Conservation (phyloP, 805 yeast species). For the Teunomyces stri region DNA sequence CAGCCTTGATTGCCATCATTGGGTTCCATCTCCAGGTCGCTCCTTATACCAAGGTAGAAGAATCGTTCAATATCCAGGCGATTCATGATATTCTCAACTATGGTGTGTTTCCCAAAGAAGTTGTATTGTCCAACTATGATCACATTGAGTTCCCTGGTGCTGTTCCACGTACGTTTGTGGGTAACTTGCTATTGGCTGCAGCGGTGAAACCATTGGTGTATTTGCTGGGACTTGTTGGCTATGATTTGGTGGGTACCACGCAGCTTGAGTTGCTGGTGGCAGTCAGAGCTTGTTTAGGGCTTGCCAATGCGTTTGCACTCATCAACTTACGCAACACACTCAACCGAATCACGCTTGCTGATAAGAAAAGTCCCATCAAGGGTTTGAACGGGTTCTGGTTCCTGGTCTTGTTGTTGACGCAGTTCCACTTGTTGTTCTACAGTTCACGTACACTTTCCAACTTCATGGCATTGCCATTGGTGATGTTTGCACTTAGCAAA, state of each 20-base stretch:
- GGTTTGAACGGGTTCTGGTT: slow-evolving; percentile 53
- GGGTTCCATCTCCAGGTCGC: slow-evolving; percentile 52
- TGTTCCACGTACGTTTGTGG: slow-evolving; percentile 83
- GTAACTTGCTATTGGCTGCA: slow-evolving; percentile 55
- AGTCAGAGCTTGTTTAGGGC: slow-evolving; percentile 61
- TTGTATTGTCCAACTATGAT: slow-evolving; percentile 52
- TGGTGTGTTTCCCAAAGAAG: slow-evolving; percentile 44
- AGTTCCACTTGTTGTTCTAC: slow-evolving; percentile 80
- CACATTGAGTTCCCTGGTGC: slow-evolving; percentile 82
- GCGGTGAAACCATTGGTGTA: slow-evolving; percentile 36
- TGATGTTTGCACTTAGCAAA: slow-evolving; percentile 52
- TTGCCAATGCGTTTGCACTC: slow-evolving; percentile 55
- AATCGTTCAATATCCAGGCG: slow-evolving; percentile 89
- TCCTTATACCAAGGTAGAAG: slow-evolving; percentile 92
- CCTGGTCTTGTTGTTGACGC: slow-evolving; percentile 54
- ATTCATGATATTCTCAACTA: slow-evolving; percentile 72
- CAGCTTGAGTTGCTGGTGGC: slow-evolving; percentile 27
- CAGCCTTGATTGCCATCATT: slow-evolving; percentile 39
- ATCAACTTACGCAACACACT: slow-evolving; percentile 46
- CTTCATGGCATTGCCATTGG: slow-evolving; percentile 75
- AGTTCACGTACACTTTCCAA: slow-evolving; percentile 89
- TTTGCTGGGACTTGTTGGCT: slow-evolving; percentile 27
- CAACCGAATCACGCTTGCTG: slow-evolving; percentile 20
- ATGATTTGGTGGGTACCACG: slow-evolving; percentile 35
- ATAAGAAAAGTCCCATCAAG: slow-evolving; percentile 13